Evolutionary conservation across 2,329 filamentous ascomycete genomes (phyloP).

Genomic region (Aspergillus viridinutans): DNA sequence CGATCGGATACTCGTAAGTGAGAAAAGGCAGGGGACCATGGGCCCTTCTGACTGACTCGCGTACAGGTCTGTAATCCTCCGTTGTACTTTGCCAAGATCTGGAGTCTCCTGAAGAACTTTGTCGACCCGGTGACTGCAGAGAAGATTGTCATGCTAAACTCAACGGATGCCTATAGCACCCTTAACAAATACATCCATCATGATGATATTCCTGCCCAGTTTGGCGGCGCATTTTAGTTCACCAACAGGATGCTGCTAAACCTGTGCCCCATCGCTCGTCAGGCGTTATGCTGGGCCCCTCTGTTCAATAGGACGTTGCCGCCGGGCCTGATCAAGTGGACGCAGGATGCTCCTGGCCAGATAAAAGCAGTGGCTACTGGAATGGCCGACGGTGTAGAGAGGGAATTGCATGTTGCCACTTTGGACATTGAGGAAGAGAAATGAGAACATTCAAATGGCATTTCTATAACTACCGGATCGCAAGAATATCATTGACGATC

Average conservation of each 20-base stretch:
- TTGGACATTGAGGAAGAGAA: not conserved
- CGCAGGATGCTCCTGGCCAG: slow-evolving; percentile 7
- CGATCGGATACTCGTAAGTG: slow-evolving; percentile 16
- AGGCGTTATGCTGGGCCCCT: slow-evolving; percentile 3
- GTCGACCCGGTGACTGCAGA: slow-evolving; percentile 23
- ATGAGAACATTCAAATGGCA: not conserved
- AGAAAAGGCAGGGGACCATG: not conserved
- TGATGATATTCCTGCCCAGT: slow-evolving; percentile 15
- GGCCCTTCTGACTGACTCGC: not conserved
- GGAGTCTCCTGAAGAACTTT: slow-evolving; percentile 21
- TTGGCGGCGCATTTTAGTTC: slow-evolving; percentile 18
- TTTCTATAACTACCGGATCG: too few species aligned
- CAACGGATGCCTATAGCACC: slow-evolving; percentile 10
- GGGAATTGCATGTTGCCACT: slow-evolving; percentile 7
- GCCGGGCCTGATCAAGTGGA: slow-evolving; percentile 20
- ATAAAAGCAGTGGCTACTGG: slow-evolving; percentile 17
- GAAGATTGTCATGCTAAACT: slow-evolving; percentile 19
- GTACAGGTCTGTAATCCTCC: slow-evolving; percentile 23
- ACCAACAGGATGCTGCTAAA: slow-evolving; percentile 17
- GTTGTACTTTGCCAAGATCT: slow-evolving; percentile 19
- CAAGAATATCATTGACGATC: too few species aligned
- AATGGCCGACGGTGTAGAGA: slow-evolving; percentile 3
- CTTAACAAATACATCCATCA: slow-evolving; percentile 15
- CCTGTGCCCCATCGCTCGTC: slow-evolving; percentile 10
- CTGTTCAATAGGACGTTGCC: slow-evolving; percentile 2